A percentile compares a stretch with the other conserved stretches of the same genome.
Evolutionary conservation across 1,139 yeast genomes (phyloP).

Genomic region (Lodderomyces theae): DNA sequence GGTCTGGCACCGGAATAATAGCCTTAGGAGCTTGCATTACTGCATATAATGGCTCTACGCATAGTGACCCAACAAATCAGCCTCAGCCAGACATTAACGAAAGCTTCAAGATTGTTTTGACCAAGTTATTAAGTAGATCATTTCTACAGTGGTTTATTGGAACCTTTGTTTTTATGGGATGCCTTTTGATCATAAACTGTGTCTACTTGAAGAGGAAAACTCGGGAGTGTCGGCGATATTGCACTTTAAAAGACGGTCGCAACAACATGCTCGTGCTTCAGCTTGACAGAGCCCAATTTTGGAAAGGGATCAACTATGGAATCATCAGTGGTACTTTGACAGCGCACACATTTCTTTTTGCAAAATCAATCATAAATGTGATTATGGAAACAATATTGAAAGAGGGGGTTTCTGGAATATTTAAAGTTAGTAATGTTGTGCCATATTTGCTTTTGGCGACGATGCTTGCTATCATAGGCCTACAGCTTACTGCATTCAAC

Average conservation of each 20-base stretch:
- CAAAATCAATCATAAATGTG: slow-evolving; percentile 78
- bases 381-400: slow-evolving; percentile 45
- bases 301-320: slow-evolving; percentile 63
- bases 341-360: slow-evolving; percentile 81
- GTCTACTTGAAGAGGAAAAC: slow-evolving; percentile 10
- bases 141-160: slow-evolving; percentile 40
- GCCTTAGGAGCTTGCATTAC: slow-evolving; percentile 76
- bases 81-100: slow-evolving; percentile 20
- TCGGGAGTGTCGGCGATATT: slow-evolving; percentile 13
- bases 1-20: slow-evolving; percentile 66
- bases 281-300: slow-evolving; percentile 23
- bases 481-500: slow-evolving; percentile 72
- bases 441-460: slow-evolving; percentile 53
- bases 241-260: slow-evolving; percentile 6
- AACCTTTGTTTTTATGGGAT: slow-evolving; percentile 31
- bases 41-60: slow-evolving; percentile 61
- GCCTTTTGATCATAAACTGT: slow-evolving; percentile 25
- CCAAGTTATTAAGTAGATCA: slow-evolving; percentile 24
- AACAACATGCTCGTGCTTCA: slow-evolving; percentile 1
- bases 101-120: slow-evolving; percentile 27
- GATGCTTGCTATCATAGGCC: slow-evolving; percentile 68
- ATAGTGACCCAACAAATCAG: slow-evolving; percentile 13
- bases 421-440: slow-evolving; percentile 22
- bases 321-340: slow-evolving; percentile 74
- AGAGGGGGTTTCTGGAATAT: slow-evolving; percentile 8